These are phyloP conservation scores for Pelargonium exstipulatum DNA, from an alignment of 441 rosid genomes.

Conservation along the genomic window DNA sequence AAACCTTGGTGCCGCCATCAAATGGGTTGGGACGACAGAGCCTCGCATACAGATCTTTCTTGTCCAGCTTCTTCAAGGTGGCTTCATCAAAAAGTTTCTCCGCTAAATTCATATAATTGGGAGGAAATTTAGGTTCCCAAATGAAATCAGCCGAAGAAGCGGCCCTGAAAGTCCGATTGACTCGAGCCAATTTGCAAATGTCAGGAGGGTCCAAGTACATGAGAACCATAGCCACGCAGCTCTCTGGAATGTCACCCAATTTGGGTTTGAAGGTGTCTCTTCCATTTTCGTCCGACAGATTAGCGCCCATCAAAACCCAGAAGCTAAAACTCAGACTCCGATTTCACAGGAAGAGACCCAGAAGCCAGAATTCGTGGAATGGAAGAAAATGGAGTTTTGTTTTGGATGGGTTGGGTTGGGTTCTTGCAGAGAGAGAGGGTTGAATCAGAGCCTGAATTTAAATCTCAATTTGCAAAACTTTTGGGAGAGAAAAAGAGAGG, in stretches of 20 bases:
- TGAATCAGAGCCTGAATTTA: background rate
- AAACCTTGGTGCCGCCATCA: constrained; percentile 69
- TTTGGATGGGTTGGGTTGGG: too few relatives aligned
- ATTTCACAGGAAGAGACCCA: background rate
- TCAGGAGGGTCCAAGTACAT: constrained; percentile 63
- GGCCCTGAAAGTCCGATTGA: constrained; percentile 53
- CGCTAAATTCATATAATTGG: constrained; percentile 35
- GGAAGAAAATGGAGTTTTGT: too few relatives aligned
- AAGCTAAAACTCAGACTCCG: background rate
- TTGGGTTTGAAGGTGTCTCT: background rate
- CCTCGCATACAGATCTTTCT: constrained; percentile 55
- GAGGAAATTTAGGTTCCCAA: constrained; percentile 65
- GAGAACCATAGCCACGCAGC: constrained; percentile 66
- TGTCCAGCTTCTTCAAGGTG: constrained; percentile 33
- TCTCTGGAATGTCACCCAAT: constrained; percentile 67
- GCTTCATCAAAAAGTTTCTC: constrained; percentile 40
- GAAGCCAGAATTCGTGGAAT: too few relatives aligned
- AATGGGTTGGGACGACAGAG: constrained; percentile 52
- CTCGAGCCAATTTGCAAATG: constrained; percentile 47
- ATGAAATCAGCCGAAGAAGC: constrained; percentile 69
- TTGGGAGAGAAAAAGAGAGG: background rate
- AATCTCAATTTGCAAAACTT: constrained; percentile 2
- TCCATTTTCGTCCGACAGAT: background rate
- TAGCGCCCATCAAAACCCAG: background rate
- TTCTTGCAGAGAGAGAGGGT: background rate